Conservation (phyloP, 2,329 filamentous ascomycete genomes). For the Zalaria obscura region DNA sequence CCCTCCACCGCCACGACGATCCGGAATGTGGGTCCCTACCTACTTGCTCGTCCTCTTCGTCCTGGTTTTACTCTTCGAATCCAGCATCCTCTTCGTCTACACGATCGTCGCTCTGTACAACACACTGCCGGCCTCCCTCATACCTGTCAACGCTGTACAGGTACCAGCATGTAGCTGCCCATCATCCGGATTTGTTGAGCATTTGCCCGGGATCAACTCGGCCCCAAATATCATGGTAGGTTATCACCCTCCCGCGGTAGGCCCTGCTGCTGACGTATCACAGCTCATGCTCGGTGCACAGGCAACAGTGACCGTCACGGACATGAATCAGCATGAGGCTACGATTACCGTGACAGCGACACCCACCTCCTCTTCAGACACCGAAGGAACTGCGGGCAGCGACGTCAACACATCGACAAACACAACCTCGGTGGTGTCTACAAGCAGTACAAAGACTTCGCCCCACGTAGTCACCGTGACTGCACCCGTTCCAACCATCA, state of each 20-base stretch:
- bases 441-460: not conserved
- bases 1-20: conserved; percentile 9
- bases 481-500: conserved; percentile 5
- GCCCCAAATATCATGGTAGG: conserved; percentile 16
- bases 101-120: conserved; percentile 22
- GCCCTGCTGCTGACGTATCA: not conserved
- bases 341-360: conserved; percentile 1
- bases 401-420: not conserved
- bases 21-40: conserved; percentile 18
- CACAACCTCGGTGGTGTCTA: not conserved
- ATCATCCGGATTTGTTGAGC: not conserved
- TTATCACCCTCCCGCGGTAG: not conserved
- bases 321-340: not conserved
- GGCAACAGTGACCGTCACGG: not conserved
- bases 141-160: conserved; percentile 6
- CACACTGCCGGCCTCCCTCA: conserved; percentile 14
- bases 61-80: conserved; percentile 18
- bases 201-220: conserved; percentile 16
- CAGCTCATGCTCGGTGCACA: not conserved
- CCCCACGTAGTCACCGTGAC: conserved; percentile 5
- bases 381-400: not conserved
- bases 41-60: conserved; percentile 18
- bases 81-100: conserved; percentile 21
- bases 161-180: conserved; percentile 8
- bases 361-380: not conserved